Evolutionary conservation across 257 asterid species (phyloP), one percentile per base, ranked within the genome.

Genomic region (Striga asiatica): DNA sequence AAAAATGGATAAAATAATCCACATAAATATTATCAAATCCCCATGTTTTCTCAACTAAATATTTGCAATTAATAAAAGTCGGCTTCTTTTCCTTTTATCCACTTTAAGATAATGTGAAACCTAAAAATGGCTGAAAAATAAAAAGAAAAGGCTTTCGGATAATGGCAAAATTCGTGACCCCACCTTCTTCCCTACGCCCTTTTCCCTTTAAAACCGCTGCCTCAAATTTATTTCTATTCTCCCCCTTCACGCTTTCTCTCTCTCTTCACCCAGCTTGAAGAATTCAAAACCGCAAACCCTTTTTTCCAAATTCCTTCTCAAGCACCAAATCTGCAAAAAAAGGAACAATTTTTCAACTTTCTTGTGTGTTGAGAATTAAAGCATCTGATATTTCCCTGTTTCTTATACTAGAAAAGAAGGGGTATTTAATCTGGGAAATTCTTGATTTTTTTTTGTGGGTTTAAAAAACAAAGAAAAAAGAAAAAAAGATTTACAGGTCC

Each of bases 61-160:
- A n/a, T n/a, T n/a, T n/a, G n/a, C n/a, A n/a, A n/a, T n/a, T n/a
- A n/a, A n/a, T n/a, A n/a, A n/a, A n/a, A n/a, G n/a, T n/a, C n/a
- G n/a, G n/a, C n/a, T n/a, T n/a, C n/a, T n/a, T n/a, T n/a, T n/a
- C n/a, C n/a, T n/a, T n/a, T n/a, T n/a, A n/a, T n/a, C n/a, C n/a
- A n/a, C n/a, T n/a, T n/a, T n/a, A n/a, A n/a, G n/a, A n/a, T n/a
- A n/a, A n/a, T n/a, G n/a, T n/a, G n/a, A n/a, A n/a, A n/a, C n/a
- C n/a, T n/a, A n/a, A n/a, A n/a, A n/a, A n/a, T n/a, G n/a, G n/a
- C n/a, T n/a, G n/a, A n/a, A n/a, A n/a, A n/a, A n/a, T n/a, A n/a
- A n/a, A n/a, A n/a, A n/a, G n/a, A 38, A 48, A 45, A 56, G 23
- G 35, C n/a, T 28, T 58, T 51, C 64, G 75, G 75, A 69, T 69